Evolutionary conservation across 305 asterid genomes (phyloP).

Genomic region (Fraxinus dipetala): DNA sequence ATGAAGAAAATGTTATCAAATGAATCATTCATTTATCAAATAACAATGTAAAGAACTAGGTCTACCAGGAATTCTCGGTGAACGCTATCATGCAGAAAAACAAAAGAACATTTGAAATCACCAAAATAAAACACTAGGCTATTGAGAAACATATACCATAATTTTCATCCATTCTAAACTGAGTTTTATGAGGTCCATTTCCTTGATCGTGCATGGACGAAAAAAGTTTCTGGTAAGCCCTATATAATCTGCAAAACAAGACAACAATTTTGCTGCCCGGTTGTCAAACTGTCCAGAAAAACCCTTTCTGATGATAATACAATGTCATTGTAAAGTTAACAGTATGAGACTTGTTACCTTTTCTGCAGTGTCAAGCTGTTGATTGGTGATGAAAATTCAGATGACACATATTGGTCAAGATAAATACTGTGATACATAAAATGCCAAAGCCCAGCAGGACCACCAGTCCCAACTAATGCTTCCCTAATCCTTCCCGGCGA

Average conservation of each 20-base stretch:
- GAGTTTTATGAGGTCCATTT: slow-evolving; percentile 88
- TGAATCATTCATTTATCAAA: not conserved
- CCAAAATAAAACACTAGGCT: slow-evolving; percentile 3
- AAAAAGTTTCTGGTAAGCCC: slow-evolving; percentile 81
- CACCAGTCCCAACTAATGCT: slow-evolving; percentile 59
- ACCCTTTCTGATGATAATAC: not conserved
- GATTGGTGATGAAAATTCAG: slow-evolving; percentile 87
- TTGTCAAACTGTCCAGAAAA: slow-evolving; percentile 7
- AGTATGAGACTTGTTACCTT: slow-evolving; percentile 41
- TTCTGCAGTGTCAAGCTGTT: slow-evolving; percentile 73
- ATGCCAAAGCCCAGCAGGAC: slow-evolving; percentile 99
- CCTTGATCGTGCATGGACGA: slow-evolving; percentile 84
- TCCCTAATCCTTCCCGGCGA: slow-evolving; percentile 47
- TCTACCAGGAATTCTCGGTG: slow-evolving; percentile 6
- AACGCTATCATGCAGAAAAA: slow-evolving; percentile 6
- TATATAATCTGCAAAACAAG: slow-evolving; percentile 58
- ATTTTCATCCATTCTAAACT: slow-evolving; percentile 90
- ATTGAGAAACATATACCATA: slow-evolving; percentile 54
- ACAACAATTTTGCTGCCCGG: slow-evolving; percentile 6
- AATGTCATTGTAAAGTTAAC: slow-evolving; percentile 17
- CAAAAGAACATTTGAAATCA: not conserved
- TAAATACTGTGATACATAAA: slow-evolving; percentile 78
- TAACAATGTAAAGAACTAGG: not conserved
- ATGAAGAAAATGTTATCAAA: not conserved
- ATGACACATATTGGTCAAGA: slow-evolving; percentile 88